Evolutionary conservation across 345 rosid genomes (phyloP).

Genomic region (Linum lewisii): DNA sequence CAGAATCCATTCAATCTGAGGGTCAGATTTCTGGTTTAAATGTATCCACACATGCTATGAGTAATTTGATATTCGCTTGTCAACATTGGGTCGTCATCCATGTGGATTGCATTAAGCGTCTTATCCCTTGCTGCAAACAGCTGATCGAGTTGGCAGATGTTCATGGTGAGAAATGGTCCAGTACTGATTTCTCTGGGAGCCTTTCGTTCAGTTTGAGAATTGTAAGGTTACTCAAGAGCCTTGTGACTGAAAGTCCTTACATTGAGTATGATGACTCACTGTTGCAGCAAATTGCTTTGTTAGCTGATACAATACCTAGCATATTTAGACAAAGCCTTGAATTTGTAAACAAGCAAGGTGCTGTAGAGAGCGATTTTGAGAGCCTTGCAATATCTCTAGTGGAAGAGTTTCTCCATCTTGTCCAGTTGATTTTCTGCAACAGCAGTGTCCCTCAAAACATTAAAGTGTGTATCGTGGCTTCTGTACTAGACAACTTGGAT

Average conservation of each 20-base stretch:
- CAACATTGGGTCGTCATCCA: conserved; percentile 87
- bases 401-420: conserved; percentile 82
- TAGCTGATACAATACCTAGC: conserved; percentile 44
- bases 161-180: conserved; percentile 49
- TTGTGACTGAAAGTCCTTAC: conserved; percentile 47
- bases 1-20: conserved; percentile 57
- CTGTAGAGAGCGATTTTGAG: conserved; percentile 67
- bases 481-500: conserved; percentile 57
- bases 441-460: conserved; percentile 50
- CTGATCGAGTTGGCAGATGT: conserved; percentile 45
- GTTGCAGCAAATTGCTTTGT: conserved; percentile 62
- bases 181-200: conserved; percentile 40
- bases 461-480: conserved; percentile 60
- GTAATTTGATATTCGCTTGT: conserved; percentile 45
- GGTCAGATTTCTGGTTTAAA: conserved; percentile 33
- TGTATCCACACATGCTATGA: conserved; percentile 36
- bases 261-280: conserved; percentile 49
- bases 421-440: conserved; percentile 58
- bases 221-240: conserved; percentile 62
- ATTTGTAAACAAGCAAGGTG: conserved; percentile 40
- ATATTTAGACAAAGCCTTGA: conserved; percentile 55
- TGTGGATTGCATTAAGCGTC: conserved; percentile 44
- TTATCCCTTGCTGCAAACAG: conserved; percentile 47
- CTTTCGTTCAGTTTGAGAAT: conserved; percentile 61
- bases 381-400: conserved; percentile 46